Evolutionary conservation across 1,284 basidiomycete species (phyloP), one percentile per base, ranked within the genome.

Genomic region (Pterula multifida): DNA sequence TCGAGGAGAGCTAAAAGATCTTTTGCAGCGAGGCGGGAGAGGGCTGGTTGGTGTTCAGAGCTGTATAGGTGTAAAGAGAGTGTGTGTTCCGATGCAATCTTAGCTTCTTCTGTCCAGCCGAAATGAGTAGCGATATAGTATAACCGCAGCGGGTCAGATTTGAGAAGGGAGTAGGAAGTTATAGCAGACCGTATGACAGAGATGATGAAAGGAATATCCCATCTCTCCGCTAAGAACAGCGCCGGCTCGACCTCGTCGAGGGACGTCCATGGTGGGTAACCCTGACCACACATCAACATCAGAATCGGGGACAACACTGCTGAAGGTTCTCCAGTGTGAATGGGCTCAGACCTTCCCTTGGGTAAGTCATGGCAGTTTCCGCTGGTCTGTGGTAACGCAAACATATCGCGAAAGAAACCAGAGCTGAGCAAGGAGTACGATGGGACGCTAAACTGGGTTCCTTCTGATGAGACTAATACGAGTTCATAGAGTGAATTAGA

Each of bases 121-220:
- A 71, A 72, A 52, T 70, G 68, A 26, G 59, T 60, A 0, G 73
- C 68, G 12, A 73, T 58, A 17, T 62, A 61, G 55, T 70, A 75
- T 26, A 71, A 56, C 48, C 64, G 63, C 32, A 74, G 53, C 0
- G 73, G 67, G 47, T 69, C 56, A 19, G 52, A 50, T 22, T 56
- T 54, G 24, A 68, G 61, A 50, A 69, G 64, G n/a, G 55, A 52
- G 17, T 60, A 61, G 13, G 61, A 56, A 21, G 55, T 63, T 22
- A 73, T 56, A 0, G 63, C 61, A 15, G 61, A 55, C 25, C 70
- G 68, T 45, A 75, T 65, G 47, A 51, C 58, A 4, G 64, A 58
- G 22, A 71, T 60, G 13, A 68, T 62, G 3, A 67, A 66, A 17
- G 65, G 68, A 3, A 68, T 65, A 50, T 71, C 70, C 70, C 70